Percentiles rank a stretch among this genome's conserved stretches.
phyloP scores from a whole-genome alignment of 1,139 yeast species.

The Hansenula sp. region DNA sequence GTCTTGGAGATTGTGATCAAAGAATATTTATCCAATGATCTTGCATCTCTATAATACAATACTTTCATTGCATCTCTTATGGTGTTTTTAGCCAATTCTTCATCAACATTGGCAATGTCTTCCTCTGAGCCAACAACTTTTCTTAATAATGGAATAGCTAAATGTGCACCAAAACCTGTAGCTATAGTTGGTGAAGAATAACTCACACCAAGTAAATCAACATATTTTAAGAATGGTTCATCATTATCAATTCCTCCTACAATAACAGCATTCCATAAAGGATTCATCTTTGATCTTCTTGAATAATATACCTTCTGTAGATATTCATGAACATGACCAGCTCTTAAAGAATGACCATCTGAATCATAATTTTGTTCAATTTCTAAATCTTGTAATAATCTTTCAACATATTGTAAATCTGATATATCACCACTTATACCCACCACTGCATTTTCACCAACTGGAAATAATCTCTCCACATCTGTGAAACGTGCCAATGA shows the following conservation, averaged over 20 bases:
- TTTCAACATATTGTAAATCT: slow-evolving; percentile 81
- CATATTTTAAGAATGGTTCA: slow-evolving; percentile 72
- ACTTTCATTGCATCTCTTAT: slow-evolving; percentile 90
- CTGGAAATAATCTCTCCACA: slow-evolving; percentile 77
- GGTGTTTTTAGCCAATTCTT: slow-evolving; percentile 70
- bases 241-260: slow-evolving; percentile 86
- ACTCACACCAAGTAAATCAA: slow-evolving; percentile 88
- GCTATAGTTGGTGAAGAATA: slow-evolving; percentile 87
- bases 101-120: slow-evolving; percentile 61
- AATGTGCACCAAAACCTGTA: slow-evolving; percentile 94
- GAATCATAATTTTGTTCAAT: slow-evolving; percentile 76
- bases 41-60: slow-evolving; percentile 92
- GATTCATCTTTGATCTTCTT: slow-evolving; percentile 90
- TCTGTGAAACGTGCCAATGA: slow-evolving; percentile 84
- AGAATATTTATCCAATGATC: slow-evolving; percentile 82
- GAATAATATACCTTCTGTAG: slow-evolving; percentile 78
- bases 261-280: slow-evolving; percentile 90
- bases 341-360: slow-evolving; percentile 66
- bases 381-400: slow-evolving; percentile 73
- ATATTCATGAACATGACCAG: slow-evolving; percentile 86
- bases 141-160: slow-evolving; percentile 90
- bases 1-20: slow-evolving; percentile 70
- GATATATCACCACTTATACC: slow-evolving; percentile 95
- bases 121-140: slow-evolving; percentile 75
- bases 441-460: slow-evolving; percentile 82